These are phyloP conservation scores for Penicillium silybi DNA, from an alignment of 495 filamentous ascomycete genomes.

Conservation along the genomic window DNA sequence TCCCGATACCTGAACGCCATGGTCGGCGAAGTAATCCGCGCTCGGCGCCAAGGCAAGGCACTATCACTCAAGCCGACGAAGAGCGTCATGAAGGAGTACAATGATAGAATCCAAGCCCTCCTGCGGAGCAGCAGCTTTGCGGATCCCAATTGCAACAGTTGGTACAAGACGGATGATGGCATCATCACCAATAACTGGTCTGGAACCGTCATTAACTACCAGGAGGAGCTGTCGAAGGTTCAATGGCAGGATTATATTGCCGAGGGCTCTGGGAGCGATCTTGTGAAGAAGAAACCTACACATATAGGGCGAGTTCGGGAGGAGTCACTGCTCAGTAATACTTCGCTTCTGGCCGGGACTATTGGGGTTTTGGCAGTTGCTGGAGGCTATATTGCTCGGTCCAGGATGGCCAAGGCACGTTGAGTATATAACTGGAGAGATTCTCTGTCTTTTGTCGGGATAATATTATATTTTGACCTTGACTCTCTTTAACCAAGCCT, in stretches of 20 bases:
- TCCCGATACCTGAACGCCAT: constrained; percentile 48
- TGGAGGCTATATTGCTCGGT: constrained; percentile 12
- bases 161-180: constrained; percentile 54
- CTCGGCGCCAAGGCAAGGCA: constrained; percentile 30
- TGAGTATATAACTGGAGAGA: background rate
- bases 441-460: background rate
- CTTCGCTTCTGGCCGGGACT: constrained; percentile 29
- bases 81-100: constrained; percentile 36
- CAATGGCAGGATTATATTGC: constrained; percentile 47
- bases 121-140: constrained; percentile 46
- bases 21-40: constrained; percentile 35
- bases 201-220: constrained; percentile 49
- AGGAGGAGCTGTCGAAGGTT: constrained; percentile 38
- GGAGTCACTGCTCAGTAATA: constrained; percentile 35
- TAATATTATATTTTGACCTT: background rate
- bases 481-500: background rate
- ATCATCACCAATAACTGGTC: constrained; percentile 56
- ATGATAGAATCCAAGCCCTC: constrained; percentile 41
- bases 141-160: constrained; percentile 51
- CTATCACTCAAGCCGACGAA: constrained; percentile 38
- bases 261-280: constrained; percentile 31
- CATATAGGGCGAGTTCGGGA: constrained; percentile 42
- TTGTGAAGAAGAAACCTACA: constrained; percentile 29
- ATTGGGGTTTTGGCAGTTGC: constrained; percentile 21
- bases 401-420: constrained; percentile 1